Evolutionary conservation across 2,329 filamentous ascomycete species (phyloP).

Genomic region (Davidsoniella virescens): DNA sequence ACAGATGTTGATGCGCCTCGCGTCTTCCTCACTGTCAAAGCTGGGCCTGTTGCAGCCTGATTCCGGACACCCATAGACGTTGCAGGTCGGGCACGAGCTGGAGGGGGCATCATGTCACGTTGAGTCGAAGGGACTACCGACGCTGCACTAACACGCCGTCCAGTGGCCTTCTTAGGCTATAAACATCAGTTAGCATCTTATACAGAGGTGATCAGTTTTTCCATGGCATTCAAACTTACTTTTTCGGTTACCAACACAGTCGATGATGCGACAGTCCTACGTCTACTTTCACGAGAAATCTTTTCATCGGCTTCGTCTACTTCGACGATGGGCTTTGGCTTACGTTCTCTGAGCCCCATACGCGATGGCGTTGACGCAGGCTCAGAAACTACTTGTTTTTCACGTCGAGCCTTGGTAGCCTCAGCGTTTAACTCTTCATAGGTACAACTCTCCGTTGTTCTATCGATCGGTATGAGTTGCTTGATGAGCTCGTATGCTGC

Average conservation of each 20-base stretch:
- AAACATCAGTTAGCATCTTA: background rate
- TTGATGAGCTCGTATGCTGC: slow-evolving; percentile 74
- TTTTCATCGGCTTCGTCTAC: slow-evolving; percentile 28
- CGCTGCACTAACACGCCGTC: slow-evolving; percentile 32
- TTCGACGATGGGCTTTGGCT: slow-evolving; percentile 37
- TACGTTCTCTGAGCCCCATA: slow-evolving; percentile 60
- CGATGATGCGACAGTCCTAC: slow-evolving; percentile 38
- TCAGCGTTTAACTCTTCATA: slow-evolving; percentile 64
- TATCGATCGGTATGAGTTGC: slow-evolving; percentile 59
- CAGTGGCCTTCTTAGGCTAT: slow-evolving; percentile 1
- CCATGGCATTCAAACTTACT: slow-evolving; percentile 17
- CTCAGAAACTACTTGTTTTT: slow-evolving; percentile 39
- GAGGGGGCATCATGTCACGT: background rate
- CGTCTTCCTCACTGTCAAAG: slow-evolving; percentile 10
- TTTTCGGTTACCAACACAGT: slow-evolving; percentile 23
- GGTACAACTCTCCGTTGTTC: slow-evolving; percentile 60
- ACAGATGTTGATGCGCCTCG: background rate
- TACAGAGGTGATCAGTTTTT: background rate
- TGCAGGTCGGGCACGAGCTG: background rate
- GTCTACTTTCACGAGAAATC: slow-evolving; percentile 28
- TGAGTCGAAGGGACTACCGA: slow-evolving; percentile 20
- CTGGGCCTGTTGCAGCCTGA: background rate
- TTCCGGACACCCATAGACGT: slow-evolving; percentile 4
- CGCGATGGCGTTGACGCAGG: slow-evolving; percentile 26
- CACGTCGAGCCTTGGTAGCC: slow-evolving; percentile 44